phyloP scores from a whole-genome alignment of 495 filamentous ascomycete species.

The Lasiosphaeris hirsuta region DNA sequence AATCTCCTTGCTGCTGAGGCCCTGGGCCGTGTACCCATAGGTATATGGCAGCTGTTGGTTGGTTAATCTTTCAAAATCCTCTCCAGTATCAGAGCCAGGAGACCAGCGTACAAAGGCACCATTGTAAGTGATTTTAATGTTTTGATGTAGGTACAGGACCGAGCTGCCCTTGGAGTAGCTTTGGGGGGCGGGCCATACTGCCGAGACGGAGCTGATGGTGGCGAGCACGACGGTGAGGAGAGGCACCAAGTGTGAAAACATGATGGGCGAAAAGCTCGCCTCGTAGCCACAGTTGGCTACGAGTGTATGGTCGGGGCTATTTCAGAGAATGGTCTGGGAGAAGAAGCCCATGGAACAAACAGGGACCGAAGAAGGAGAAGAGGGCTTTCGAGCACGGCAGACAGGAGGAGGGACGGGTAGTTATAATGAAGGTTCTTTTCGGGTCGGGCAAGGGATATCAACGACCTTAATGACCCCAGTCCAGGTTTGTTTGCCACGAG shows the following conservation, averaged over 20 bases:
- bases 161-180: slow-evolving; percentile 50
- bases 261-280: slow-evolving; percentile 7
- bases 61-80: slow-evolving; percentile 8
- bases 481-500: neutral
- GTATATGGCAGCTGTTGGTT: slow-evolving; percentile 41
- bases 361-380: no score
- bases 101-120: slow-evolving; percentile 48
- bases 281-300: neutral
- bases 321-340: neutral
- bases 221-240: slow-evolving; percentile 34
- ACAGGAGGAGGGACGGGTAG: no score
- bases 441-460: neutral
- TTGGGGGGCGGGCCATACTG: slow-evolving; percentile 60
- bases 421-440: no score
- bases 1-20: slow-evolving; percentile 44
- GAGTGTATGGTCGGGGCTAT: no score
- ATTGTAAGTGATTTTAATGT: slow-evolving; percentile 55
- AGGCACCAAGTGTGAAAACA: slow-evolving; percentile 32
- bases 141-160: slow-evolving; percentile 53
- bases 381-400: no score
- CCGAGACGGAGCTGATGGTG: slow-evolving; percentile 34
- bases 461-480: neutral
- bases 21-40: slow-evolving; percentile 36
- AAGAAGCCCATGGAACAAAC: neutral
- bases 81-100: neutral